A percentile compares a stretch with the other conserved stretches of the same genome.
These are phyloP conservation scores for Sugiyamaella americana DNA, from an alignment of 805 yeast genomes.

Conservation along the genomic window DNA sequence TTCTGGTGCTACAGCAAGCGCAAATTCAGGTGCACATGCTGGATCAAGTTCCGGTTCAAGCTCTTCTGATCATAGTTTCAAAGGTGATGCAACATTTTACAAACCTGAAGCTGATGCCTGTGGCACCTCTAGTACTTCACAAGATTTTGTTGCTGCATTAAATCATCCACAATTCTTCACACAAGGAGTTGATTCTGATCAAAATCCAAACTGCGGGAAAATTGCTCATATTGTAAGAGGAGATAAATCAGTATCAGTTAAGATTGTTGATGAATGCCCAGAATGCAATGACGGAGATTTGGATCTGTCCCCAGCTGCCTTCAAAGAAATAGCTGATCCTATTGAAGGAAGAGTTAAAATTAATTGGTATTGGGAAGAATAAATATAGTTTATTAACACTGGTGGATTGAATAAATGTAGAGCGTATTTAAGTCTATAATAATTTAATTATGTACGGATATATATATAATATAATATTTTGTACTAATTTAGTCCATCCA, in stretches of 20 bases:
- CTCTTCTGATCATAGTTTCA: no score
- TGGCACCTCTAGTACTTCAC: slow-evolving; percentile 41
- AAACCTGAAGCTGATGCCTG: slow-evolving; percentile 45
- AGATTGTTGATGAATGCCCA: slow-evolving; percentile 52
- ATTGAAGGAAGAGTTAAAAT: slow-evolving; percentile 49
- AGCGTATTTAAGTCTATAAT: no score
- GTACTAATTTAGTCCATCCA: no score
- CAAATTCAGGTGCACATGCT: no score
- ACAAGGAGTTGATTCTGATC: slow-evolving; percentile 16
- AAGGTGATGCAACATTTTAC: slow-evolving; percentile 24
- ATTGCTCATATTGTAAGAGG: slow-evolving; percentile 27
- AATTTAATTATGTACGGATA: background rate
- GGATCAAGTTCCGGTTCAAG: no score
- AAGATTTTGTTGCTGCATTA: slow-evolving; percentile 51
- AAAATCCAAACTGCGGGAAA: slow-evolving; percentile 15
- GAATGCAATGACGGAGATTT: slow-evolving; percentile 47
- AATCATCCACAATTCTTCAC: slow-evolving; percentile 22
- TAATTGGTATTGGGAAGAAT: slow-evolving; percentile 37
- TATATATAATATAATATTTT: background rate
- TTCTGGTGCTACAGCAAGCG: no score
- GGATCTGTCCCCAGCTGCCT: slow-evolving; percentile 57
- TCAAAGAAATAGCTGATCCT: slow-evolving; percentile 44
- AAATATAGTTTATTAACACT: no score
- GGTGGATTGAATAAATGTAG: no score
- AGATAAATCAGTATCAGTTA: slow-evolving; percentile 49